Conservation (phyloP, 1,284 basidiomycete genomes). For the Trichosporon sp. region DNA sequence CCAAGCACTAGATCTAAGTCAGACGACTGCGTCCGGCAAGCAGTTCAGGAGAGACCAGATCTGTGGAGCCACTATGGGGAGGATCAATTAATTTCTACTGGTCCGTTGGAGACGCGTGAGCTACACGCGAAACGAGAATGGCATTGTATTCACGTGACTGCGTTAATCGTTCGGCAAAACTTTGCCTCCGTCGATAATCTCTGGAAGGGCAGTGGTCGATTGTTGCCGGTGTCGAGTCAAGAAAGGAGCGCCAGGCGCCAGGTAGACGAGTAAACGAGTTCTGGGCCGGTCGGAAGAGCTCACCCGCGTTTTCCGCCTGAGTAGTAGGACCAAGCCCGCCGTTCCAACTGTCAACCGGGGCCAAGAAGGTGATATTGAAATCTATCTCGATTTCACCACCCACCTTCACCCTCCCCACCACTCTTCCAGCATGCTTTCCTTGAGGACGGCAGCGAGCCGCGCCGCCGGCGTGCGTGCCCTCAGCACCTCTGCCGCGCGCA, state of each 20-base stretch:
- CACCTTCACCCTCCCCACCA: neutral
- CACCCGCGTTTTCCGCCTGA: conserved; percentile 15
- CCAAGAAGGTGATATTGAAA: neutral
- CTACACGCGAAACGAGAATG: neutral
- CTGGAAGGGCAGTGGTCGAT: neutral
- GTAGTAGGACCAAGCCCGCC: neutral
- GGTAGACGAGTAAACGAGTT: neutral
- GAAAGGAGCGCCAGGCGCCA: no score
- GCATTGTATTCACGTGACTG: neutral
- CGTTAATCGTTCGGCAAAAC: conserved; percentile 5
- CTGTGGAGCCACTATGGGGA: neutral
- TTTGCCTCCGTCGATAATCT: conserved; percentile 15
- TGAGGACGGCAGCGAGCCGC: conserved; percentile 23
- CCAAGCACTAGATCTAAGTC: neutral
- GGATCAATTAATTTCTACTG: neutral
- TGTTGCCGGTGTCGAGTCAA: conserved; percentile 18
- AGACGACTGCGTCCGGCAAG: neutral
- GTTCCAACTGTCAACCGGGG: neutral
- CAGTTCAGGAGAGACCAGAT: neutral
- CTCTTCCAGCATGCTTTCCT: conserved; percentile 23
- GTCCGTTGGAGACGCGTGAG: neutral
- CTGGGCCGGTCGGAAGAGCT: conserved; percentile 18
- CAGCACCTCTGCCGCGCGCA: conserved; percentile 29
- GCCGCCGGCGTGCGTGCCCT: conserved; percentile 25
- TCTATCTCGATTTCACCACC: conserved; percentile 9